Percentiles rank a stretch among this genome's conserved stretches.
phyloP scores from a whole-genome alignment of 352 stramenopile species.

The Phytopythium mirpurense region DNA sequence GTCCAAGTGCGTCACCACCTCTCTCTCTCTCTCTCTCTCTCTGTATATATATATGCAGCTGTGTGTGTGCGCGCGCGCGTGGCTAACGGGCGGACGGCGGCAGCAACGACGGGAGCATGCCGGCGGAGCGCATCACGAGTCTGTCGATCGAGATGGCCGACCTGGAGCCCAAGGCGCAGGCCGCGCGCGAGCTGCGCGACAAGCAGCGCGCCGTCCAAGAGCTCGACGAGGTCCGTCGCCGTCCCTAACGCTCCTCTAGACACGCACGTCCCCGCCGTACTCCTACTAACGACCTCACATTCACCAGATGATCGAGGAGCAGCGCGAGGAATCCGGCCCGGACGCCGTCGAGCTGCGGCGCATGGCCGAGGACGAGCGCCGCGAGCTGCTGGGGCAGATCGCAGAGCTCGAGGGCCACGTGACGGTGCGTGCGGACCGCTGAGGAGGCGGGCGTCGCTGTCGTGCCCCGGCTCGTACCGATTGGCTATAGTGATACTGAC shows the following conservation, averaged over 20 bases:
- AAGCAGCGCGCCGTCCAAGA: conserved; percentile 87
- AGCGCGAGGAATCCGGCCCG: conserved; percentile 32
- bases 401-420: conserved; percentile 53
- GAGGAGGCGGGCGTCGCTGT: no score
- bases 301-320: conserved; percentile 71
- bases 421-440: conserved; percentile 45
- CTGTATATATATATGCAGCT: no score
- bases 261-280: no score
- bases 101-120: conserved; percentile 74
- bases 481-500: no score
- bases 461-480: no score
- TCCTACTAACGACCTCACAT: no score
- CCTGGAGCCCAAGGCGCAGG: conserved; percentile 64
- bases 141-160: conserved; percentile 84
- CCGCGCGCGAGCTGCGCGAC: conserved; percentile 76
- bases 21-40: not conserved
- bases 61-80: conserved; percentile 1
- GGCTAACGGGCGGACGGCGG: not conserved
- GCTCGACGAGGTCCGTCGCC: conserved; percentile 69
- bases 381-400: conserved; percentile 47
- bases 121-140: conserved; percentile 67
- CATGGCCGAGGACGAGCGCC: conserved; percentile 73
- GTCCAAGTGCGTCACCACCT: conserved; percentile 32
- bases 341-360: conserved; percentile 61
- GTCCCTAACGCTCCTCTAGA: no score